Conservation (phyloP, 306 rosid species). For the Hylodesmum podocarpum region DNA sequence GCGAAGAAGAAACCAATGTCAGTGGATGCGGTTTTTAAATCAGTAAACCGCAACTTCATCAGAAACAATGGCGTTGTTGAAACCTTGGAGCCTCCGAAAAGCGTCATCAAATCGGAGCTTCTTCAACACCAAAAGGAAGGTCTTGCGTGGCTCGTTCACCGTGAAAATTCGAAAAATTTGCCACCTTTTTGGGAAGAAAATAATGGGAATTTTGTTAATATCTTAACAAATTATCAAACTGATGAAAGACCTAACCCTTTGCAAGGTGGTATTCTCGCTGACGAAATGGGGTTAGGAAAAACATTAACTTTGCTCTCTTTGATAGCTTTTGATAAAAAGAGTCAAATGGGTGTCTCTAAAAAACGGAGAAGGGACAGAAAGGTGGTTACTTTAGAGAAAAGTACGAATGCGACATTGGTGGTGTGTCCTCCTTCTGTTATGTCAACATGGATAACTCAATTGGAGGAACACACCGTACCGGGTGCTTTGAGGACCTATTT, state of each 20-base stretch:
- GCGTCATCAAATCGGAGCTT: conserved; percentile 54
- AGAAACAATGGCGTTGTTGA: conserved; percentile 30
- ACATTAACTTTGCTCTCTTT: conserved; percentile 70
- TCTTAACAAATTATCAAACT: conserved; percentile 55
- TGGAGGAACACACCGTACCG: conserved; percentile 56
- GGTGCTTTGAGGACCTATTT: conserved; percentile 61
- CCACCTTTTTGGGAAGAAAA: conserved; percentile 81
- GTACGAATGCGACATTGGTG: conserved; percentile 51
- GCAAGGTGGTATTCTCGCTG: conserved; percentile 78
- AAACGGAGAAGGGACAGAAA: background rate
- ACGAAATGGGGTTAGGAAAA: conserved; percentile 85
- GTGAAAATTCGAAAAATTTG: conserved; percentile 55
- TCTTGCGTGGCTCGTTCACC: conserved; percentile 59
- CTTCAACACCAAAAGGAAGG: conserved; percentile 73
- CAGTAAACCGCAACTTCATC: conserved; percentile 22
- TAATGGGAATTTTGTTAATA: conserved; percentile 51
- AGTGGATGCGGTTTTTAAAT: conserved; percentile 53
- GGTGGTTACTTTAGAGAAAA: background rate
- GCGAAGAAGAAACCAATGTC: background rate
- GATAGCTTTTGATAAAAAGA: conserved; percentile 54
- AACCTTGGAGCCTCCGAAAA: conserved; percentile 47
- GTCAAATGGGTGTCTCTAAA: background rate
- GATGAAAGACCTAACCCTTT: conserved; percentile 54
- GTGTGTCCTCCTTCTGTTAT: conserved; percentile 87
- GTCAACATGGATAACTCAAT: conserved; percentile 64